Evolutionary conservation across 1,284 basidiomycete genomes (phyloP), one percentile per base, ranked within the genome.

Genomic region (Cryptococcus hybrid): DNA sequence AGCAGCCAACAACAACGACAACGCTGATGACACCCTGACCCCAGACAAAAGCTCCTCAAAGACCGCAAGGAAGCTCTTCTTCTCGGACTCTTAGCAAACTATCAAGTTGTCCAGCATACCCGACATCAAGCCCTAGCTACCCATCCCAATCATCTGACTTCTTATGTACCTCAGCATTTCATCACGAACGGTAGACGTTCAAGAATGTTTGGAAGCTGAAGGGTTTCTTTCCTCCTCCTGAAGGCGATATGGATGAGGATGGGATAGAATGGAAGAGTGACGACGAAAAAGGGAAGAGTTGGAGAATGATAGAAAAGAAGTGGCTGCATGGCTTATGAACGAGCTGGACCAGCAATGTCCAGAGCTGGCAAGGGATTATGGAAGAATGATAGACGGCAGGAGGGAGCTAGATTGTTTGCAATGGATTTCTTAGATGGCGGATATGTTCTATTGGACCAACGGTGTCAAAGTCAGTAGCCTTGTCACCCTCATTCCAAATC

Each of bases 371-470:
- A 12, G 15, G 43, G 47, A 51, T 12, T 61, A 56, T 52, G 57
- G 51, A 5, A 49, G 18, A 30, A 56, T 58, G 7, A 54, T 46
- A 5, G 51, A 47, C 15, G 60, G 54, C 2, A 42, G 53, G 36
- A 52, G 56, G 37, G 57, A 53, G 11, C 48, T 61, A 36, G 36
- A 39, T 15, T 61, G 60, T 49, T 55, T 61, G 54, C 50, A 7
- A 9, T 61, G 56, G 60, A 36, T 9, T 3, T 50, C 30, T 30
- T 30, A 30, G 30, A 30, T 30, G 30, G 30, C 3, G 30, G 30
- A 30, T 3, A 30, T 3, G 30, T 30, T 30, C 2, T 30, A 30
- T 30, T 30, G 30, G 3, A 30, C 30, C 30, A 30, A 30, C 30
- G 30, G 3, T 30, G 4, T 30, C 3, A 30, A 30, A 30, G 30